These are phyloP conservation scores for Cardamine resedifolia DNA, from an alignment of 345 rosid species.

Conservation along the genomic window DNA sequence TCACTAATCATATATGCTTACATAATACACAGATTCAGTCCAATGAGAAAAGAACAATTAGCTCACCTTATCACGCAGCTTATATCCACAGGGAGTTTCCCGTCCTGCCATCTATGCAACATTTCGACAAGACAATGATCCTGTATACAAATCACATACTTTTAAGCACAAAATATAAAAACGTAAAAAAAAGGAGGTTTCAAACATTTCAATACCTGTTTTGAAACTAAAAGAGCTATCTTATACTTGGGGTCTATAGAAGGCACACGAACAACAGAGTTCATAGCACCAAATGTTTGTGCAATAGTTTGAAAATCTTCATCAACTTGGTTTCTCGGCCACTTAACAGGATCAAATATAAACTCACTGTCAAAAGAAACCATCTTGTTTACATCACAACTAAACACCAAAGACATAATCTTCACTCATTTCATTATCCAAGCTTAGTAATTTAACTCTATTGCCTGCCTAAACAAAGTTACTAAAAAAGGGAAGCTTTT, in stretches of 20 bases:
- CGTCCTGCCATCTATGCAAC: slow-evolving; percentile 87
- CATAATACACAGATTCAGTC: background rate
- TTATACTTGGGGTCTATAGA: slow-evolving; percentile 77
- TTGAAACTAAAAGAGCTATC: slow-evolving; percentile 85
- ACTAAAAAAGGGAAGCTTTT: no score
- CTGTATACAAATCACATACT: slow-evolving; percentile 41
- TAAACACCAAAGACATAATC: background rate
- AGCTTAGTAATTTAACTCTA: no score
- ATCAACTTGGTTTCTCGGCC: slow-evolving; percentile 74
- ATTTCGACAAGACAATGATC: slow-evolving; percentile 88
- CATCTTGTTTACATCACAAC: slow-evolving; percentile 25
- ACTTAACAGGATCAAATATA: slow-evolving; percentile 67
- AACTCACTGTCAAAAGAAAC: slow-evolving; percentile 44
- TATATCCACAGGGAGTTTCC: slow-evolving; percentile 83
- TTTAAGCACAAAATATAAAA: background rate
- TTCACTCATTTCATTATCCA: background rate
- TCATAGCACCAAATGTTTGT: slow-evolving; percentile 53
- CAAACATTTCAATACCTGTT: slow-evolving; percentile 48
- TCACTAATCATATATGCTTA: background rate
- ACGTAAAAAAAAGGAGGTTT: background rate
- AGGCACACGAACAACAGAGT: slow-evolving; percentile 81
- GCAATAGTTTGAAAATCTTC: slow-evolving; percentile 71
- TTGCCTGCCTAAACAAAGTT: no score
- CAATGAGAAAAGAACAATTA: background rate
- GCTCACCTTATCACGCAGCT: slow-evolving; percentile 82